Evolutionary conservation across 257 asterid genomes (phyloP), one percentile per base, ranked within the genome.

Genomic region (Solanum sitiens): DNA sequence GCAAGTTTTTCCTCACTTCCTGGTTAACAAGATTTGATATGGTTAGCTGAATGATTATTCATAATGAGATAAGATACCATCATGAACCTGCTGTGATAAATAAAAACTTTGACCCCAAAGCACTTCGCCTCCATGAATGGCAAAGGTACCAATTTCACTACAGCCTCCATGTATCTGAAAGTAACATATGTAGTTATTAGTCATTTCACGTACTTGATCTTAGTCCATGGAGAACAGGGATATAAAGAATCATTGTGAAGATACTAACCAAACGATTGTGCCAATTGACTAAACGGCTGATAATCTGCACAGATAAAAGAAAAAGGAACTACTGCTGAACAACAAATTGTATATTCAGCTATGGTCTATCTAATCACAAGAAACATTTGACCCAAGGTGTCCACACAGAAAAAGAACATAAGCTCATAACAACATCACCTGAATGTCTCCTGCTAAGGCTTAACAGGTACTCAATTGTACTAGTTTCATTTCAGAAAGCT

Each of bases 131-230:
- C 30, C 30, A 27, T 97, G 99, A 90, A 95, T 97, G 50, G 99
- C 96, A 91, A 95, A 97, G 45, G 99, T 95, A 85, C 98, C 99
- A 27, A 92, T 95, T 84, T 98, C 99, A 89, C 99, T 97, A 87
- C 99, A 95, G 87, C 53, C 53, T 45, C 99, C 99, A 84, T 97
- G 99, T 89, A 97, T 91, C 99, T 97, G 94, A 87, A 37, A 37
- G 39, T 42, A 44, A 77, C 84, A 53, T 25, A 76, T 76, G 63
- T 76, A 42, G 61, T 23, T 76, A 42, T 42, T 40, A n/a, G 35
- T 76, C 37, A 42, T 76, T 76, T n/a, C 61, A 76, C 14, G 3
- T 77, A 1, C 63, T 44, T 44, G 59, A 77, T 44, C 14, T 77
- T 25, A 44, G 21, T 14, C 14, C 84, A 77, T 2, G n/a, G 84